A percentile compares a stretch with the other conserved stretches of the same genome.
Conservation (phyloP, 495 filamentous ascomycete species). For the Aspergillus hancockii region DNA sequence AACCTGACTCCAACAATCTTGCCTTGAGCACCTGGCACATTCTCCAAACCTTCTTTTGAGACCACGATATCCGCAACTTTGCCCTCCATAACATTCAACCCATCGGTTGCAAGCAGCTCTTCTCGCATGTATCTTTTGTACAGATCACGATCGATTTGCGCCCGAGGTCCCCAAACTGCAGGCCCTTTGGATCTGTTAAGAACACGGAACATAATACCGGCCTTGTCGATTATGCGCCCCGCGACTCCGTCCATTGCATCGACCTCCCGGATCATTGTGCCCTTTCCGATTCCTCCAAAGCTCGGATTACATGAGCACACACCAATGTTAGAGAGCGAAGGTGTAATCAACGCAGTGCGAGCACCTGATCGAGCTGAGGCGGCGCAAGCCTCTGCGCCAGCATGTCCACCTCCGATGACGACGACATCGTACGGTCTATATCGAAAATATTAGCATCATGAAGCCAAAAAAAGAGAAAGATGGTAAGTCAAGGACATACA, state of each 20-base stretch:
- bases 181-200: conserved; percentile 89
- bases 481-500: conserved; percentile 30
- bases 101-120: conserved; percentile 75
- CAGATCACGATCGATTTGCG: conserved; percentile 90
- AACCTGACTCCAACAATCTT: conserved; percentile 84
- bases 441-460: conserved; percentile 1
- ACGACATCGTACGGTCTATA: conserved; percentile 83
- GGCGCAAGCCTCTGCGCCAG: conserved; percentile 91
- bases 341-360: conserved; percentile 86
- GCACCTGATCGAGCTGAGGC: conserved; percentile 89
- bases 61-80: conserved; percentile 90
- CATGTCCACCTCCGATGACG: conserved; percentile 94
- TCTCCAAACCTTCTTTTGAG: conserved; percentile 50
- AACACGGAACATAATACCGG: conserved; percentile 86
- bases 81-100: conserved; percentile 76
- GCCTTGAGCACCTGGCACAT: conserved; percentile 56
- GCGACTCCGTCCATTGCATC: conserved; percentile 93
- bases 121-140: conserved; percentile 92
- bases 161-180: conserved; percentile 94
- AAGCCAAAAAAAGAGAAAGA: neutral
- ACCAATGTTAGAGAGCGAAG: conserved; percentile 82
- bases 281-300: conserved; percentile 98
- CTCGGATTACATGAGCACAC: conserved; percentile 98
- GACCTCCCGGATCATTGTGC: conserved; percentile 92
- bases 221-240: conserved; percentile 88